phyloP scores from a whole-genome alignment of 2,329 filamentous ascomycete species.

The Talaromyces sp. region DNA sequence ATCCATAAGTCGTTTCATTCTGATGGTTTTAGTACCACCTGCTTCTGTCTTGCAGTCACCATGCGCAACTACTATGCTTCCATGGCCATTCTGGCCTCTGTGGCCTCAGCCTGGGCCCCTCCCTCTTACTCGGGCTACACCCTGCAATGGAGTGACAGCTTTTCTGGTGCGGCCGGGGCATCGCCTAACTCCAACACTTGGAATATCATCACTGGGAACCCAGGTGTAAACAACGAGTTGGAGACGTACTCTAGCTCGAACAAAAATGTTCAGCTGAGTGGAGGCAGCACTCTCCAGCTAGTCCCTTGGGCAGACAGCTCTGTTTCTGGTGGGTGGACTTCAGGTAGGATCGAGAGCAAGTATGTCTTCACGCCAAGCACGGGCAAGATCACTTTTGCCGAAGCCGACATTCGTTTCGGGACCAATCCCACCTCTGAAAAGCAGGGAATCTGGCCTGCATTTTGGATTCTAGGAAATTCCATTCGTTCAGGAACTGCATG shows the following conservation, averaged over 20 bases:
- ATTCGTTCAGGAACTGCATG: constrained; percentile 5
- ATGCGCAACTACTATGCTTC: neutral
- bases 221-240: constrained; percentile 6
- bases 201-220: constrained; percentile 11
- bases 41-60: no score
- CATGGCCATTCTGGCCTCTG: neutral
- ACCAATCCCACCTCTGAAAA: constrained; percentile 6
- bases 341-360: constrained; percentile 9
- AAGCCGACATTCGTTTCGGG: constrained; percentile 10
- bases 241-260: constrained; percentile 10
- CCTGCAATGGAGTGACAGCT: constrained; percentile 5
- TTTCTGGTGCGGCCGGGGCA: constrained; percentile 1
- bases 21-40: no score
- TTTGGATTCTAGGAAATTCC: constrained; percentile 8
- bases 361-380: constrained; percentile 8
- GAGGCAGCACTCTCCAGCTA: constrained; percentile 8
- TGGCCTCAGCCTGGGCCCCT: constrained; percentile 6
- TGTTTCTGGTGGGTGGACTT: constrained; percentile 10
- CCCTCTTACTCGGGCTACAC: constrained; percentile 9
- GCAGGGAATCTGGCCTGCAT: constrained; percentile 11
- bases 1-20: no score
- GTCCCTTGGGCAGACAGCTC: constrained; percentile 9
- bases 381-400: constrained; percentile 5
- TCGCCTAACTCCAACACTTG: constrained; percentile 6
- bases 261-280: constrained; percentile 7